Evolutionary conservation across 2,329 filamentous ascomycete species (phyloP).

Genomic region (Sporothrix humicola): DNA sequence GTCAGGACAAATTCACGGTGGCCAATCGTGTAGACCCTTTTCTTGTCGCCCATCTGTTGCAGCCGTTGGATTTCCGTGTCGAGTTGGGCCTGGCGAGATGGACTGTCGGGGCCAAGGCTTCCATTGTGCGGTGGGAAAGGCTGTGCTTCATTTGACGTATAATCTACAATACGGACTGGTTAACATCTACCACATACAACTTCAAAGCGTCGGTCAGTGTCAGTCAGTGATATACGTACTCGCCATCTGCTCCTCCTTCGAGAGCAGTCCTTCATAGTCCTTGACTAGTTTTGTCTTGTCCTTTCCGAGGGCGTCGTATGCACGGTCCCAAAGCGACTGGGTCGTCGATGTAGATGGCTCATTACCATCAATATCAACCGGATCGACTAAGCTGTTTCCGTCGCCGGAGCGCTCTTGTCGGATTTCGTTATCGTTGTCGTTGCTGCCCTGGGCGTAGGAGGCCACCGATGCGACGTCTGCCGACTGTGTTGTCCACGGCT

Average conservation of each 20-base stretch:
- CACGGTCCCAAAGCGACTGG: slow-evolving; percentile 42
- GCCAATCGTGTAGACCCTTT: slow-evolving; percentile 37
- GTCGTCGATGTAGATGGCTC: slow-evolving; percentile 1
- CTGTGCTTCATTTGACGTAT: slow-evolving; percentile 7
- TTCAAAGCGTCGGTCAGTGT: background rate
- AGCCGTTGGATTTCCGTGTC: slow-evolving; percentile 37
- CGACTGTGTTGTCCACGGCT: no score
- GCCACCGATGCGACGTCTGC: no score
- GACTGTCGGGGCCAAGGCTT: background rate
- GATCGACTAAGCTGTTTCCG: slow-evolving; percentile 9
- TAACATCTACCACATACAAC: background rate
- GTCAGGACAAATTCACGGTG: slow-evolving; percentile 38
- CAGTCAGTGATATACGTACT: background rate
- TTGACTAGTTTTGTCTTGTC: slow-evolving; percentile 37
- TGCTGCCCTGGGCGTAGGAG: slow-evolving; percentile 18
- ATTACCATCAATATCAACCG: background rate
- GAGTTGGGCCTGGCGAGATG: slow-evolving; percentile 27
- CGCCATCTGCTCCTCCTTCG: slow-evolving; percentile 4
- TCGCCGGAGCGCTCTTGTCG: slow-evolving; percentile 13
- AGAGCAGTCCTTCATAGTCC: slow-evolving; percentile 41
- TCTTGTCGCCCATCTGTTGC: slow-evolving; percentile 37
- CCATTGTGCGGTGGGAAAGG: background rate
- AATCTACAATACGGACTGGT: slow-evolving; percentile 25
- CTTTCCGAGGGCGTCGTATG: slow-evolving; percentile 41
- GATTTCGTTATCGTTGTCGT: background rate